Percentiles rank a stretch among this genome's conserved stretches.
Conservation (phyloP, 2,329 filamentous ascomycete species). For the Sordariomycetes sp. region DNA sequence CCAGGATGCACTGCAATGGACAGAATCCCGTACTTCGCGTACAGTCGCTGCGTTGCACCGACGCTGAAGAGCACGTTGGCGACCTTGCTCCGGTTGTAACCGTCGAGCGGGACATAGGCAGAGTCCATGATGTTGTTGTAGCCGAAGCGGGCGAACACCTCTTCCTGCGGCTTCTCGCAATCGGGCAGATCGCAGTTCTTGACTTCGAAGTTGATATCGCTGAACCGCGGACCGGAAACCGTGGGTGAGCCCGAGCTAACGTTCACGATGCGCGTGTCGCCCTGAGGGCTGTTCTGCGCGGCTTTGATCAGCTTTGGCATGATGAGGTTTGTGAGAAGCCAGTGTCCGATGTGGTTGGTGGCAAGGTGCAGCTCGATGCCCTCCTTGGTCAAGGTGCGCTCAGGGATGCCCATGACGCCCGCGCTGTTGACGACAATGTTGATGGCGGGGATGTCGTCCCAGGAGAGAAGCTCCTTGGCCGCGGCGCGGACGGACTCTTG, state of each 20-base stretch:
- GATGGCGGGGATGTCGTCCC: slow-evolving; percentile 17
- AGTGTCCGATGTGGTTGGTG: slow-evolving; percentile 27
- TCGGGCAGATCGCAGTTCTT: slow-evolving; percentile 10
- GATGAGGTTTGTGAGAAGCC: slow-evolving; percentile 24
- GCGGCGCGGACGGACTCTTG: slow-evolving; percentile 26
- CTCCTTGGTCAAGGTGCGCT: slow-evolving; percentile 19
- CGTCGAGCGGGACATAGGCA: slow-evolving; percentile 13
- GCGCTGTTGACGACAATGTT: slow-evolving; percentile 29
- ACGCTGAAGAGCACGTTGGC: slow-evolving; percentile 17
- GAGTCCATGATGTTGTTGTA: slow-evolving; percentile 8
- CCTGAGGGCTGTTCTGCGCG: slow-evolving; percentile 13
- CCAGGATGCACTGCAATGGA: slow-evolving; percentile 21
- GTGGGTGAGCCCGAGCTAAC: slow-evolving; percentile 31
- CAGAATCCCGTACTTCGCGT: slow-evolving; percentile 21
- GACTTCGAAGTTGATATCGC: slow-evolving; percentile 32
- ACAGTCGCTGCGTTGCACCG: slow-evolving; percentile 11
- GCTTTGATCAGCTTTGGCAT: slow-evolving; percentile 22
- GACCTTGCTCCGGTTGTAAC: slow-evolving; percentile 17
- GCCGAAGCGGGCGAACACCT: slow-evolving; percentile 7
- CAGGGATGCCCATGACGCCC: slow-evolving; percentile 23
- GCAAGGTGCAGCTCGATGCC: slow-evolving; percentile 26
- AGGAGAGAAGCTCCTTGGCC: slow-evolving; percentile 19
- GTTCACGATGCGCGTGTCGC: slow-evolving; percentile 28
- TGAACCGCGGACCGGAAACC: slow-evolving; percentile 24
- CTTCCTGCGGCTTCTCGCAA: slow-evolving; percentile 8